Evolutionary conservation across 2,329 filamentous ascomycete genomes (phyloP), one percentile per base, ranked within the genome.

Genomic region (Claviceps maximensis): DNA sequence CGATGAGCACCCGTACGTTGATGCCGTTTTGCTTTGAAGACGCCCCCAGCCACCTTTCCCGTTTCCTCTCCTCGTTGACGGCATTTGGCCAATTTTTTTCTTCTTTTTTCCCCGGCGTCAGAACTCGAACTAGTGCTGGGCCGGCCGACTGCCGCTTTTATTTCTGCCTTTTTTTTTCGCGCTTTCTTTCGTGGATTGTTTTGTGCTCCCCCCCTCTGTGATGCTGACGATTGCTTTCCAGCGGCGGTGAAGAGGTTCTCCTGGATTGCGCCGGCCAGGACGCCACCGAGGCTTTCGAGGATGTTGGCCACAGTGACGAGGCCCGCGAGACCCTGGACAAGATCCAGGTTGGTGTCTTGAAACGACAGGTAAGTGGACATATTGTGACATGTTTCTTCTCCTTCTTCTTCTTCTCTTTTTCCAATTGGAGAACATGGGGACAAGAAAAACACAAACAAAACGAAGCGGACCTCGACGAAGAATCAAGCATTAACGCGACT

Each of bases 221-320:
- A 36, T 45, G 53, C 52, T 53, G 42, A 55, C 25, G 47, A 41
- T 53, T 23, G 27, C 53, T 27, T 53, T 49, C 41, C 66, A 97
- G 93, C 64, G 93, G 93, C 77, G 93, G 93, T 75, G 93, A 98
- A 75, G 93, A 98, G 76, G 93, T 98, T 62, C 77, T 98, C 58
- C 85, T 98, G 62, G 93, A 98, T 62, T 90, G 97, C 59, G 93
- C 79, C 65, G 93, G 93, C 62, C 90, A 95, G 75, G 93, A 98
- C 72, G 86, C 87, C 65, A 95, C 91, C 63, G 93, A 97, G 75
- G 91, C 93, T 57, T 98, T 98, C 69, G 93, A 98, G 77, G 93
- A 98, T 73, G 93, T 98, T 65, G 93, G 93, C 67, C 93, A 98
- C 85, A 94, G 87, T 65, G 93, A 98, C 72, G 93, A 98, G 78